Base-by-base conservation (phyloP, 2,329 filamentous ascomycete species). In the Aspergillus uvarum region DNA sequence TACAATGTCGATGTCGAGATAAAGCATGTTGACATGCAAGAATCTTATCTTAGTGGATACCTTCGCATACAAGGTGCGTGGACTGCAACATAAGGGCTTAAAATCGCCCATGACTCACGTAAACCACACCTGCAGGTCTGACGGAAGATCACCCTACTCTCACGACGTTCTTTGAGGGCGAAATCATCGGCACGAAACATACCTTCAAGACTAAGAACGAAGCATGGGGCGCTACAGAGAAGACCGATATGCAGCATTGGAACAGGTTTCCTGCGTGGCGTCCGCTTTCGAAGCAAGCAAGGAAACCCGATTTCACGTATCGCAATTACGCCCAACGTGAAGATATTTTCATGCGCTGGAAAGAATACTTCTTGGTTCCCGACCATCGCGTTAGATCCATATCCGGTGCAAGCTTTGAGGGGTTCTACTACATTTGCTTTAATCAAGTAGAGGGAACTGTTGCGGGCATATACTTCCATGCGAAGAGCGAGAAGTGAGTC, bases 351-450 rank as follows among this genome's bases (percentile, higher is more conserved):
- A 99, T 99, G 95, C 87, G 95, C 62, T 99, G 95, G 95, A 99
- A 99, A 77, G 95, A 99, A 73, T 92, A 96, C 70, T 99, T 99
- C 70, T 81, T 99, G 0, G 95, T 99, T 0, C 95, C 95, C 1
- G 93, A 99, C 71, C 95, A 99, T 74, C 86, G 91, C 16, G 92
- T 98, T 21, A 86, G 89, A 62, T 96, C 91, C 11, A 96, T 99
- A 63, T 90, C 87, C 35, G 95, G 95, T 19, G 95, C 95, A 7
- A 98, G 94, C 72, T 99, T 98, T 62, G 95, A 99, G 73, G 95
- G 95, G 0, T 99, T 99, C 74, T 99, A 98, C 75, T 99, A 99
- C 72, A 98, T 99, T 67, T 97, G 93, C 79, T 98, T 98, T 80
- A 96, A 98, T 76, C 94, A 98, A 77, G 81, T 92, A 52, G 85